Conservation (phyloP, 2,329 filamentous ascomycete genomes). For the Diaporthe sp. region DNA sequence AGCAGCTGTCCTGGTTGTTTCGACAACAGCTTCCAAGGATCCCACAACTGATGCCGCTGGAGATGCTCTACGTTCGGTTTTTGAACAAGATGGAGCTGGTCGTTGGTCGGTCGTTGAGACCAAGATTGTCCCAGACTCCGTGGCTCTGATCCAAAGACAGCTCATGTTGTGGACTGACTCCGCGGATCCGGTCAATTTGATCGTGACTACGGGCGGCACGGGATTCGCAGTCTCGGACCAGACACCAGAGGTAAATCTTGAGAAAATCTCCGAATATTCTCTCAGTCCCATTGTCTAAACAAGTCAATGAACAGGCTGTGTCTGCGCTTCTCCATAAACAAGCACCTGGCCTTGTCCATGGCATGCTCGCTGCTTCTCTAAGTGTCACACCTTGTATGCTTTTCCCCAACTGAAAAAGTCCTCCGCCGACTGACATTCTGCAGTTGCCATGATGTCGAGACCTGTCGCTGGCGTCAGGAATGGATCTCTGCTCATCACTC, state of each 20-base stretch:
- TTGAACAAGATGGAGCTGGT: conserved; percentile 73
- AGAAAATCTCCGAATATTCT: background rate
- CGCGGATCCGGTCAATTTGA: conserved; percentile 74
- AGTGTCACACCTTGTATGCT: conserved; percentile 88
- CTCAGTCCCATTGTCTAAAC: conserved; percentile 11
- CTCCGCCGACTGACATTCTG: conserved; percentile 41
- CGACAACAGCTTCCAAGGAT: conserved; percentile 87
- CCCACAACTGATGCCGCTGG: conserved; percentile 83
- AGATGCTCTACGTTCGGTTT: conserved; percentile 74
- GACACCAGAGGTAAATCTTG: conserved; percentile 82
- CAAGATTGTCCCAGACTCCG: conserved; percentile 84
- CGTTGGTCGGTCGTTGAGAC: conserved; percentile 79
- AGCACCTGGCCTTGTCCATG: conserved; percentile 92
- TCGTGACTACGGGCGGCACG: conserved; percentile 92
- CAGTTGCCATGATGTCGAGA: conserved; percentile 96
- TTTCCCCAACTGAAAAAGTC: background rate
- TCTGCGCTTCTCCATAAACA: conserved; percentile 83
- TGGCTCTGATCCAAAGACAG: conserved; percentile 79
- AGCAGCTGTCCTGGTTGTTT: conserved; percentile 87
- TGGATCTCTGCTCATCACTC: conserved; percentile 84
- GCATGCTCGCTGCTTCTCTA: conserved; percentile 89
- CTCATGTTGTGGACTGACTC: conserved; percentile 80
- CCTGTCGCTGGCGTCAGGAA: conserved; percentile 91
- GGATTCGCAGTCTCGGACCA: conserved; percentile 88
- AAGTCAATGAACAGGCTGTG: conserved; percentile 73